Evolutionary conservation across 257 asterid genomes (phyloP).

Genomic region (Parsonsia alboflavescens): DNA sequence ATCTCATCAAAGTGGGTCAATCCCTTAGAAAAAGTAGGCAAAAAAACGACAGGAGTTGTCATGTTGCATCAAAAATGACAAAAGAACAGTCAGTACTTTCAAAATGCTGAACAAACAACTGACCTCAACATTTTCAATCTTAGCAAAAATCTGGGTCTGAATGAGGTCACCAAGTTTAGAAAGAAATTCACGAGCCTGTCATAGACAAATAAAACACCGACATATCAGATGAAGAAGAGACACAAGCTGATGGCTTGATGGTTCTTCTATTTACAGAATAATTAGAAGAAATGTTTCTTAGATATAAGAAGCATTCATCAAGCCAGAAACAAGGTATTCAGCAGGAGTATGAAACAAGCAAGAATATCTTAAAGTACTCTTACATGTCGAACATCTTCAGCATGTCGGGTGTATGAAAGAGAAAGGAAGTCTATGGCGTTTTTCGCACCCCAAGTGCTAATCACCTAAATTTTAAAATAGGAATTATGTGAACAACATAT

Average conservation of each 20-base stretch:
- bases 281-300: background rate
- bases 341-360: background rate
- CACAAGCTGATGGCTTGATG: background rate
- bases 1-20: conserved; percentile 87
- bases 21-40: conserved; percentile 43
- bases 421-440: conserved; percentile 83
- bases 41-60: background rate
- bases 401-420: conserved; percentile 75
- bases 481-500: background rate
- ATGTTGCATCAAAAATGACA: background rate
- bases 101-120: conserved; percentile 12
- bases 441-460: conserved; percentile 79
- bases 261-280: background rate
- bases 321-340: background rate
- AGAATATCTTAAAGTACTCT: background rate
- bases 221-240: background rate
- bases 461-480: conserved; percentile 38
- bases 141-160: conserved; percentile 76
- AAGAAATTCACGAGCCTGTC: conserved; percentile 84
- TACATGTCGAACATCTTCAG: conserved; percentile 66
- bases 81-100: background rate
- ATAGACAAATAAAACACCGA: conserved; percentile 9
- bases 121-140: conserved; percentile 92
- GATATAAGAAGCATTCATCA: background rate
- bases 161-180: conserved; percentile 61